These are phyloP conservation scores for Saturnispora saitoi DNA, from an alignment of 805 yeast genomes.

Conservation along the genomic window DNA sequence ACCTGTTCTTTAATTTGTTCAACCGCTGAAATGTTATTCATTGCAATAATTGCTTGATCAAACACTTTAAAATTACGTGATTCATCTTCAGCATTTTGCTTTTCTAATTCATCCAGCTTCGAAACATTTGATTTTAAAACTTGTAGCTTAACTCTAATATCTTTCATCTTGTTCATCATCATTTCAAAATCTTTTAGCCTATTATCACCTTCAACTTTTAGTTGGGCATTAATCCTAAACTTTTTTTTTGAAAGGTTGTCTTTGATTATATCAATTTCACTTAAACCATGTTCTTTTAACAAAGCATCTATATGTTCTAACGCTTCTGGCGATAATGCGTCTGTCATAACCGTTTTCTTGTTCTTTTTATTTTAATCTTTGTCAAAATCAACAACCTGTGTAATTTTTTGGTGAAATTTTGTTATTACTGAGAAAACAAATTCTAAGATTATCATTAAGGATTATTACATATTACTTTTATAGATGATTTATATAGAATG, in stretches of 20 bases:
- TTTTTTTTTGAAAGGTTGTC: slow-evolving; percentile 61
- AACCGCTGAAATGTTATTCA: slow-evolving; percentile 66
- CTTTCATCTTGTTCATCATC: slow-evolving; percentile 20
- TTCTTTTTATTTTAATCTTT: not conserved
- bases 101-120: slow-evolving; percentile 29
- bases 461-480: not conserved
- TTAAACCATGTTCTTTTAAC: not conserved
- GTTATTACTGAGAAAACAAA: not conserved
- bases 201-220: slow-evolving; percentile 61
- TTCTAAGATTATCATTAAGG: not conserved
- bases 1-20: slow-evolving; percentile 58
- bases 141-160: slow-evolving; percentile 37
- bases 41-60: slow-evolving; percentile 54
- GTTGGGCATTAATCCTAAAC: slow-evolving; percentile 63
- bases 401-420: not conserved
- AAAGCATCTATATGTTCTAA: slow-evolving; percentile 1
- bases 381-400: not conserved
- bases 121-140: slow-evolving; percentile 34
- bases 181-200: slow-evolving; percentile 17
- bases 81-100: slow-evolving; percentile 40
- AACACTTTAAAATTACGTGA: slow-evolving; percentile 63
- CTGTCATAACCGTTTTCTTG: not conserved
- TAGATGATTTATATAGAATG: not conserved
- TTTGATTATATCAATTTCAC: slow-evolving; percentile 41
- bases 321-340: not conserved